Conservation (phyloP, 305 asterid genomes). For the Solanum hybrid region DNA sequence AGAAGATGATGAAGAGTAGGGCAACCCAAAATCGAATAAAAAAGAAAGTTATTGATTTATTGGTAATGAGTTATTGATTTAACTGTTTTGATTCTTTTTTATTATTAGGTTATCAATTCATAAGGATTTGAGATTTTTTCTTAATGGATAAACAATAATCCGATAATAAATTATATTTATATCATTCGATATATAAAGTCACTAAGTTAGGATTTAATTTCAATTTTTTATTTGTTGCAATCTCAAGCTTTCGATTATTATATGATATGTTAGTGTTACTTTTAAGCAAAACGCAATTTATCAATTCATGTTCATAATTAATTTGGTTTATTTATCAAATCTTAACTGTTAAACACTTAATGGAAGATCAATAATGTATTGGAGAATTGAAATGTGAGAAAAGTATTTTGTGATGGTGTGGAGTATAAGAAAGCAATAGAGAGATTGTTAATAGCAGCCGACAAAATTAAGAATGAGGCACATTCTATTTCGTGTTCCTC, state of each 20-base stretch:
- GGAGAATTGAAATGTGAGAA: not conserved
- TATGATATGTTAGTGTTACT: too few relatives aligned
- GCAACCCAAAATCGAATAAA: too few relatives aligned
- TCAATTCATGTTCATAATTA: too few relatives aligned
- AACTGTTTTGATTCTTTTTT: too few relatives aligned
- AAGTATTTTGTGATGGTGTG: not conserved
- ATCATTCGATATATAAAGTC: not conserved
- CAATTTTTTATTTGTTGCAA: not conserved
- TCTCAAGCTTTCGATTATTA: not conserved
- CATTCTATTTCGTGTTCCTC: conserved; percentile 12
- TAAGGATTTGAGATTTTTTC: not conserved
- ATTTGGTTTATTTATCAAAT: not conserved
- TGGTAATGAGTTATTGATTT: not conserved
- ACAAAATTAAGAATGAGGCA: conserved; percentile 8
- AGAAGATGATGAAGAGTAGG: not conserved
- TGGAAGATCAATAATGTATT: too few relatives aligned
- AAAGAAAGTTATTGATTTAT: not conserved
- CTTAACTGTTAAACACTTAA: too few relatives aligned
- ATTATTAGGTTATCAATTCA: too few relatives aligned
- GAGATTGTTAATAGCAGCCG: not conserved
- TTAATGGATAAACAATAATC: too few relatives aligned
- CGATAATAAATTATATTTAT: too few relatives aligned
- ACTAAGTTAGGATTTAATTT: too few relatives aligned
- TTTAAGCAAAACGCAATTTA: too few relatives aligned
- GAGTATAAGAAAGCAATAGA: not conserved